A percentile compares a stretch with the other conserved stretches of the same genome.
phyloP scores from a whole-genome alignment of 2,329 filamentous ascomycete species.

The Exophiala aquamarina region DNA sequence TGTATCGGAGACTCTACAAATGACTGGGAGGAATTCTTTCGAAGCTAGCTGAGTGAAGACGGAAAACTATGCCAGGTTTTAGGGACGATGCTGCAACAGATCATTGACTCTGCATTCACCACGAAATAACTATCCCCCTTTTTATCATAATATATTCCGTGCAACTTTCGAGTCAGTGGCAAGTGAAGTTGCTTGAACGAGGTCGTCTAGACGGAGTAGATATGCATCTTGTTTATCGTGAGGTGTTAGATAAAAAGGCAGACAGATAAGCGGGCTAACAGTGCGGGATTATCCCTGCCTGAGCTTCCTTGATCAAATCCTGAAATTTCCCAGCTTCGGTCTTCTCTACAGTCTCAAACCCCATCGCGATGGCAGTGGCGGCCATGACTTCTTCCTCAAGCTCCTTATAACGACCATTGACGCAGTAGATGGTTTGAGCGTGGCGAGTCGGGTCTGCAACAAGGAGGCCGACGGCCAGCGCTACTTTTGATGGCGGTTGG shows the following conservation, averaged over 20 bases:
- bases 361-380: constrained; percentile 1
- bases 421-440: constrained; percentile 55
- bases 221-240: background rate
- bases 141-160: no score
- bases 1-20: no score
- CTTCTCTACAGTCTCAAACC: background rate
- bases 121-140: no score
- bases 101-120: no score
- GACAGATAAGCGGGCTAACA: background rate
- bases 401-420: constrained; percentile 51
- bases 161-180: no score
- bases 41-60: no score
- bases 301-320: background rate
- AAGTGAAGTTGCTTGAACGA: no score
- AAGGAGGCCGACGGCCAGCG: constrained; percentile 48
- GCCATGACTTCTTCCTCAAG: constrained; percentile 48
- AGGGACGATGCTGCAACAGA: no score
- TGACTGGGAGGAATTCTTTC: no score
- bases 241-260: background rate
- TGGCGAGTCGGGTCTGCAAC: constrained; percentile 51
- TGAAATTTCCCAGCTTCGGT: constrained; percentile 1
- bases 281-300: constrained; percentile 1
- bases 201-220: no score
- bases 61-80: no score
- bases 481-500: constrained; percentile 51